Base-by-base conservation (phyloP, 495 filamentous ascomycete species). In the Podospora fimiseda region DNA sequence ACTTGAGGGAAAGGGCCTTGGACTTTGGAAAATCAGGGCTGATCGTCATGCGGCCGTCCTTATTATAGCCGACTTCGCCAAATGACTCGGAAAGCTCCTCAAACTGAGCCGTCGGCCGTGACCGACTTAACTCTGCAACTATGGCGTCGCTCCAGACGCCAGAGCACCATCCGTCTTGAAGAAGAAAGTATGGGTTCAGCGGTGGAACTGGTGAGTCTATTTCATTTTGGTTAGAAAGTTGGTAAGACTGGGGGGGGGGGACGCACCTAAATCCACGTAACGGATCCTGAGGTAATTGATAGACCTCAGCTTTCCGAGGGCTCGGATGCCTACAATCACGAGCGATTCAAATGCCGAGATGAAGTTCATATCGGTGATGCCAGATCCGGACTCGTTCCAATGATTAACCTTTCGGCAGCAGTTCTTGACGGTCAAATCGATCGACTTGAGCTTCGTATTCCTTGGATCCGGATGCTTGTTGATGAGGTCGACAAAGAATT, bases 71-170 rank as follows among this genome's bases (percentile, higher is more conserved):
- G 13, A 79, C 61, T 51, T 76, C 71, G 15, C 72, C 71, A 36
- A 82, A 79, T 1, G 75, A 75, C 14, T 85, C 81, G 9, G 74
- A 60, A 19, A 83, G 74, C 54, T 84, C 78, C 45, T 79, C 68
- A 59, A 79, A 88, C 6, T 66, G 64, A 1, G 77, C 78, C 3
- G 70, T 53, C 0, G 84, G 81, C 19, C 84, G 75, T 15, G 75
- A 71, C 20, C 65, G 63, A 36, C 71, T 66, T 5, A 88, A 71
- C 24, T 74, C 70, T 18, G 75, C 69, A 2, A 87, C 64, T 50
- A 87, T 88, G 7, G 74, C 66, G 6, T 81, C 77, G 63, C 80
- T 87, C 84, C 84, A 89, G 1, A 89, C 74, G 9, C 85, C 85
- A 1, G 78, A 80, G 55, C 79, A 82, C 60, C 75, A 63, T 15